Percentiles rank a stretch among this genome's conserved stretches.
Conservation (phyloP, 2,329 filamentous ascomycete genomes). For the Cercospora sesami region DNA sequence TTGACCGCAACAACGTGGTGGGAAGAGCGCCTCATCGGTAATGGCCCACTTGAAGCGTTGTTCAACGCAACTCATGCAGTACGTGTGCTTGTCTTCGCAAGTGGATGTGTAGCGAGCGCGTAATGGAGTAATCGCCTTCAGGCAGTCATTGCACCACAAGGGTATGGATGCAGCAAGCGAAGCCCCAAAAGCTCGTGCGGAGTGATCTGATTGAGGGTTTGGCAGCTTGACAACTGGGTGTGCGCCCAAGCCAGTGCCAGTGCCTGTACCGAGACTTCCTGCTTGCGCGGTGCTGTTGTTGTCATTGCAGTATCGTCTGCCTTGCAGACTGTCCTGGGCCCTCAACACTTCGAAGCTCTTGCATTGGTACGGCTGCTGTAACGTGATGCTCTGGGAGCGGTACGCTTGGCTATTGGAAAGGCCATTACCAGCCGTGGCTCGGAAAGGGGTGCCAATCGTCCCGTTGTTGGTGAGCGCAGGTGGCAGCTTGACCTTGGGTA, state of each 20-base stretch:
- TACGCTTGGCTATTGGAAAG: conserved; percentile 58
- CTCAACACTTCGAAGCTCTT: conserved; percentile 72
- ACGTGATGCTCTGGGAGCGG: conserved; percentile 75
- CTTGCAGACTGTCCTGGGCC: conserved; percentile 83
- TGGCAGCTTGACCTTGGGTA: not conserved
- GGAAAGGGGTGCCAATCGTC: conserved; percentile 66
- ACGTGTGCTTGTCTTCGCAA: conserved; percentile 10
- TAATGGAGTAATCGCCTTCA: not conserved
- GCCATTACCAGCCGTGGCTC: conserved; percentile 72
- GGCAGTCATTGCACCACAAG: not conserved
- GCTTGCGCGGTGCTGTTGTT: too few relatives aligned
- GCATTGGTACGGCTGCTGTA: conserved; percentile 79
- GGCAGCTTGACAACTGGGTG: not conserved
- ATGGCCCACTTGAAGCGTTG: conserved; percentile 9
- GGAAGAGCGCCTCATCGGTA: conserved; percentile 14
- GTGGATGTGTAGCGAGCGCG: not conserved
- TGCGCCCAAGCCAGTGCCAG: conserved; percentile 51
- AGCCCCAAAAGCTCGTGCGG: not conserved
- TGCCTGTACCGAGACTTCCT: conserved; percentile 77
- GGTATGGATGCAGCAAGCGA: not conserved
- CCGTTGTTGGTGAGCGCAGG: conserved; percentile 55
- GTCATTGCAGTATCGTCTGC: conserved; percentile 74
- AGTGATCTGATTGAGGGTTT: not conserved
- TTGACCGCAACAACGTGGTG: conserved; percentile 18
- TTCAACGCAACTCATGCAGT: conserved; percentile 17